Evolutionary conservation across 805 yeast genomes (phyloP).

Genomic region (Yamadazyma takamatsuzukensis): DNA sequence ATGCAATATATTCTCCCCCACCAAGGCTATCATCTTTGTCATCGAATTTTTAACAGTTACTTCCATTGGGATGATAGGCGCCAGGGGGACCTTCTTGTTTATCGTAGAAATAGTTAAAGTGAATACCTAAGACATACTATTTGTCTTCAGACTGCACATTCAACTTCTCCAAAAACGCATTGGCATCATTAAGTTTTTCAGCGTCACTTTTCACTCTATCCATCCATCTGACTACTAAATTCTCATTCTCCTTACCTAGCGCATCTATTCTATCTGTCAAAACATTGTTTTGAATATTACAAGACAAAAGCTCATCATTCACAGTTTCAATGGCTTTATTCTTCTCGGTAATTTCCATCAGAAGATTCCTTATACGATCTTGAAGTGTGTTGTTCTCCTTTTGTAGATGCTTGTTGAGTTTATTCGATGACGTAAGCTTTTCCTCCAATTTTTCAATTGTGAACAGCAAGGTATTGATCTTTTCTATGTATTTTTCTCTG

Average conservation of each 20-base stretch:
- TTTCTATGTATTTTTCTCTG: constrained; percentile 6
- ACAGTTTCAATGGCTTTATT: constrained; percentile 54
- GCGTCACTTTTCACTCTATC: constrained; percentile 50
- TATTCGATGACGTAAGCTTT: constrained; percentile 9
- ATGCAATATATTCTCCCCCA: constrained; percentile 34
- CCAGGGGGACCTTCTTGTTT: constrained; percentile 72
- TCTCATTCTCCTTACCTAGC: constrained; percentile 47
- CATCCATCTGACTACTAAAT: constrained; percentile 46
- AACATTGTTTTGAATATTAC: constrained; percentile 55
- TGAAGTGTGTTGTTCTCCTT: constrained; percentile 15
- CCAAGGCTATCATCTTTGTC: constrained; percentile 42
- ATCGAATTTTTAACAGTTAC: constrained; percentile 69
- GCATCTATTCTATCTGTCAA: constrained; percentile 31
- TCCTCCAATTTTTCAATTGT: constrained; percentile 21
- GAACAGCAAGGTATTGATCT: constrained; percentile 12
- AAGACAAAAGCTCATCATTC: constrained; percentile 64
- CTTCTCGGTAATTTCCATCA: constrained; percentile 39
- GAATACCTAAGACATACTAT: background rate
- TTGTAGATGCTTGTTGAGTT: constrained; percentile 14
- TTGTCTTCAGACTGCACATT: background rate
- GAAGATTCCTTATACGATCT: constrained; percentile 19
- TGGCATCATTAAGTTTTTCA: constrained; percentile 52
- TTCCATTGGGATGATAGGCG: constrained; percentile 87
- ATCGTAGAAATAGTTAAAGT: constrained; percentile 20
- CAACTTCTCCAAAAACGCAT: constrained; percentile 15